Conservation (phyloP, 2,329 filamentous ascomycete species). For the Bipolaris cookei region DNA sequence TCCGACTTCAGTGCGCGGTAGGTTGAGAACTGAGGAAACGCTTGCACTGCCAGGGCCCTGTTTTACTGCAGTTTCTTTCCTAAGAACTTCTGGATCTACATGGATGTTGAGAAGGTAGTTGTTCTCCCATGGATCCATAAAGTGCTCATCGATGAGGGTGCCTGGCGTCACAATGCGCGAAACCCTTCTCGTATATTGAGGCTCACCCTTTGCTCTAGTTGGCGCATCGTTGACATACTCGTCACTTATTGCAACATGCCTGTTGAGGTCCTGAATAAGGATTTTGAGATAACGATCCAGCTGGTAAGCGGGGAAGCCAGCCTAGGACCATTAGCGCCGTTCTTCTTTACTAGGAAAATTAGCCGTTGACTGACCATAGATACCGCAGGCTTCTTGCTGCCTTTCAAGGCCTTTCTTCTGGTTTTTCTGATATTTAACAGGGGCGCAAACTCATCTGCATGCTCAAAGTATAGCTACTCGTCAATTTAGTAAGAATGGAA, state of each 20-base stretch:
- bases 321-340: conserved; percentile 56
- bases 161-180: conserved; percentile 90
- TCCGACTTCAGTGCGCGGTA: conserved; percentile 64
- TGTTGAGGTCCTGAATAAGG: conserved; percentile 86
- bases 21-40: conserved; percentile 42
- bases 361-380: conserved; percentile 71
- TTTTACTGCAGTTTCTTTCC: conserved; percentile 31
- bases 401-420: conserved; percentile 68
- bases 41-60: conserved; percentile 37
- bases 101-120: conserved; percentile 90
- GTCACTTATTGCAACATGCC: conserved; percentile 92
- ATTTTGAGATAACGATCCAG: conserved; percentile 91
- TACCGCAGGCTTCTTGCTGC: conserved; percentile 67
- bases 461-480: conserved; percentile 81
- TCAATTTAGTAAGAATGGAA: conserved; percentile 13
- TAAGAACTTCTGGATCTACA: conserved; percentile 51
- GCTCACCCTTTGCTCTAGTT: conserved; percentile 75
- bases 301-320: conserved; percentile 92
- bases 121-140: conserved; percentile 91
- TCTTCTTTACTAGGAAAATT: too few species aligned
- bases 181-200: conserved; percentile 84
- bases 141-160: conserved; percentile 95
- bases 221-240: conserved; percentile 80
- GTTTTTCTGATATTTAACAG: conserved; percentile 87
- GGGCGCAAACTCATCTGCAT: conserved; percentile 87